phyloP scores from a whole-genome alignment of 2,329 filamentous ascomycete genomes.

The Dothidotthia symphoricarpi region DNA sequence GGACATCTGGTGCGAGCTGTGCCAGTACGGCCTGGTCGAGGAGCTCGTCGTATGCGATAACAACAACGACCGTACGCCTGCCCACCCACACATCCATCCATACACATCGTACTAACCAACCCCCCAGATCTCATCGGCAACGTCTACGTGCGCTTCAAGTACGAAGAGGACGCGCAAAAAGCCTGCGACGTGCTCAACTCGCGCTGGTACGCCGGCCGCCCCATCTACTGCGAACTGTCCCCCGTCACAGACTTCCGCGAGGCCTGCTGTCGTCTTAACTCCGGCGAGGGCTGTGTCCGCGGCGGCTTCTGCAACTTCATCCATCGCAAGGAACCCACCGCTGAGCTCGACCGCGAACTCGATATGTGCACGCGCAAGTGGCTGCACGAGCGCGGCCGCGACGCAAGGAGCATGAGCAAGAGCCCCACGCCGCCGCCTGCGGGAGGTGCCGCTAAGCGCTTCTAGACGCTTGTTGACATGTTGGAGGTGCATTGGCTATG shows the following conservation, averaged over 20 bases:
- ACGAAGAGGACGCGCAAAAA: constrained; percentile 91
- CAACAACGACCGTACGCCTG: constrained; percentile 84
- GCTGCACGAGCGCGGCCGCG: constrained; percentile 79
- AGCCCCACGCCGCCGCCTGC: constrained; percentile 81
- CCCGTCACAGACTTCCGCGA: constrained; percentile 98
- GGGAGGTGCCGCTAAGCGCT: constrained; percentile 6
- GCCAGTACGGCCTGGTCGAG: constrained; percentile 93
- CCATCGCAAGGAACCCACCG: constrained; percentile 88
- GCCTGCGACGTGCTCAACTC: constrained; percentile 93
- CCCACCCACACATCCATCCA: not conserved
- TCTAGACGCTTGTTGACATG: constrained; percentile 4
- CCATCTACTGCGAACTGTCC: constrained; percentile 96
- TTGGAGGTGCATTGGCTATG: no score
- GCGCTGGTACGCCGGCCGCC: constrained; percentile 94
- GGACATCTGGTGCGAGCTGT: constrained; percentile 99
- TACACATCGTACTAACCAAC: constrained; percentile 8
- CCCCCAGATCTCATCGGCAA: constrained; percentile 85
- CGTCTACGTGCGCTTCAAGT: constrained; percentile 99
- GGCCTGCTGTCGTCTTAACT: constrained; percentile 92
- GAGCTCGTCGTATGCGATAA: constrained; percentile 99
- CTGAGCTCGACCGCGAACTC: constrained; percentile 85
- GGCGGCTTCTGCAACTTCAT: constrained; percentile 99
- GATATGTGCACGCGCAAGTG: constrained; percentile 93
- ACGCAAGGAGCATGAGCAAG: constrained; percentile 75
- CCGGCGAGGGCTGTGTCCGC: constrained; percentile 89